These are phyloP conservation scores for Tillandsia leiboldiana DNA, from an alignment of 176 grass and related monocot genomes.

Conservation along the genomic window DNA sequence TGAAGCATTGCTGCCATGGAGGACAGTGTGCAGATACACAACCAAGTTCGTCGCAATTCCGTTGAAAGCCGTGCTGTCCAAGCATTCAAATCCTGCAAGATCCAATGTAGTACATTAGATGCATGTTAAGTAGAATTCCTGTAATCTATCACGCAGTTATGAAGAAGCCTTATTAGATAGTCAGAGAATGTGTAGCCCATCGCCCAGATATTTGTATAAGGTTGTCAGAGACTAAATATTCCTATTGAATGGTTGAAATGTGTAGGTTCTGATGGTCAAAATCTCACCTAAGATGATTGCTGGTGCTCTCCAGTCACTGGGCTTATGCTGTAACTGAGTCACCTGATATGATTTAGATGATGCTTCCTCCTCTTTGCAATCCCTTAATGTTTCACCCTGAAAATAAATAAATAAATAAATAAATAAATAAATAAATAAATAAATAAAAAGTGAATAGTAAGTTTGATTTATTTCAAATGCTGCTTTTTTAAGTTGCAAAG, in stretches of 20 bases:
- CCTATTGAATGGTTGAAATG: background rate
- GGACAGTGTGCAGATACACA: conserved; percentile 54
- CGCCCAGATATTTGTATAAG: background rate
- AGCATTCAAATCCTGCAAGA: conserved; percentile 41
- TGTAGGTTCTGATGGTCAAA: background rate
- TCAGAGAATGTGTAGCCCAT: background rate
- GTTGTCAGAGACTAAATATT: background rate
- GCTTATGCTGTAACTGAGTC: background rate
- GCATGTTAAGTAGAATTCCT: background rate
- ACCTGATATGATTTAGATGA: conserved; percentile 3
- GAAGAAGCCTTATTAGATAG: background rate
- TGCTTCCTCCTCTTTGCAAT: conserved; percentile 4
- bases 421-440: background rate
- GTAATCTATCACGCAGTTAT: background rate
- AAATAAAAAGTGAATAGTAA: conserved; percentile 13
- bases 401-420: background rate
- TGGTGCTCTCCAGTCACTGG: conserved; percentile 23
- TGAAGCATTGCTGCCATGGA: conserved; percentile 47
- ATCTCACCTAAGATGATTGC: conserved; percentile 32
- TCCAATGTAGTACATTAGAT: background rate
- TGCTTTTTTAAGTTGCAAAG: no score
- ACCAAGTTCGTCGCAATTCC: conserved; percentile 59
- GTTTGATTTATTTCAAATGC: background rate
- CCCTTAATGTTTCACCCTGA: conserved; percentile 5
- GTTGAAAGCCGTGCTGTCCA: conserved; percentile 61